phyloP scores from a whole-genome alignment of 768 basidiomycete species.

The Lactifluus subvellereus region DNA sequence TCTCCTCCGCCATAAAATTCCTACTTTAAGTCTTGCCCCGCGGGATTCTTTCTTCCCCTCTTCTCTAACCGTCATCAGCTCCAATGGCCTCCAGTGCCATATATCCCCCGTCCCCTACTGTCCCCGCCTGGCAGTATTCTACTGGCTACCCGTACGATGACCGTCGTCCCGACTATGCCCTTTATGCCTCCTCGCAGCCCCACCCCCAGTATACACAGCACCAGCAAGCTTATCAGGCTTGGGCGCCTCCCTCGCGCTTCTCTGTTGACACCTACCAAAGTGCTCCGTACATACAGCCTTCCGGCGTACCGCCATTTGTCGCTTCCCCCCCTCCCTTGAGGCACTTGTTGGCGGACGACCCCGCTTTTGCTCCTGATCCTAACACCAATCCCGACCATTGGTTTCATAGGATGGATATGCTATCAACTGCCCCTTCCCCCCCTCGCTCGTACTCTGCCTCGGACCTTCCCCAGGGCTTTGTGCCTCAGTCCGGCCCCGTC shows the following conservation, averaged over 20 bases:
- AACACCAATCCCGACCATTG: constrained; percentile 29
- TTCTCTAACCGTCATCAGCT: constrained; percentile 10
- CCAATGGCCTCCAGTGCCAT: constrained; percentile 13
- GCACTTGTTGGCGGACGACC: constrained; percentile 26
- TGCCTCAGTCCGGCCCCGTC: constrained; percentile 7
- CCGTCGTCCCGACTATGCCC: constrained; percentile 1
- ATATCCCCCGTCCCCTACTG: constrained; percentile 1
- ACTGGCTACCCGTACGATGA: constrained; percentile 3
- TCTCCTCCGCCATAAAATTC: not conserved
- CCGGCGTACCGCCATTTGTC: not conserved
- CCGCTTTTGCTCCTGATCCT: constrained; percentile 35
- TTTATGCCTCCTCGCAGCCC: not conserved
- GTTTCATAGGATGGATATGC: not conserved
- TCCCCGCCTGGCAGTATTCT: constrained; percentile 1
- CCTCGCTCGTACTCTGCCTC: constrained; percentile 6
- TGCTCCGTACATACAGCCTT: not conserved
- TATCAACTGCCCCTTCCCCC: not conserved
- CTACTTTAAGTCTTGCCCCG: not conserved
- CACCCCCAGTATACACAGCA: constrained; percentile 5
- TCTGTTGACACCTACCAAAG: constrained; percentile 18
- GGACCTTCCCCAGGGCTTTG: constrained; percentile 15
- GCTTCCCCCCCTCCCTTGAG: constrained; percentile 8
- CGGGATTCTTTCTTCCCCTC: constrained; percentile 2
- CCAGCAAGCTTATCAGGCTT: constrained; percentile 11
- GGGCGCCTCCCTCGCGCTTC: constrained; percentile 10